These are phyloP conservation scores for Blastobotrys americana DNA, from an alignment of 805 yeast species.

Conservation along the genomic window DNA sequence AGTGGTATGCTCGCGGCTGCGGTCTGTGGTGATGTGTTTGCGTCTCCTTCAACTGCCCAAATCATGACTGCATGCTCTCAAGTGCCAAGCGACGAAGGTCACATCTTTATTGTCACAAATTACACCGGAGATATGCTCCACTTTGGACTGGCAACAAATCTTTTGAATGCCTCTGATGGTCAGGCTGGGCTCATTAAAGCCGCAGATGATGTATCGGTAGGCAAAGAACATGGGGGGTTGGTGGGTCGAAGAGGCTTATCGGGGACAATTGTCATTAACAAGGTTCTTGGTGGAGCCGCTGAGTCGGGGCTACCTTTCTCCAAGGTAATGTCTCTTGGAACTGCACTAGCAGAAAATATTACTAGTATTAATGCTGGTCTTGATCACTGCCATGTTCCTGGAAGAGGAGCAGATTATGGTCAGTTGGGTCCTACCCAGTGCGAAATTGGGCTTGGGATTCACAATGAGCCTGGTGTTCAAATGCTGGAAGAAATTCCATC, in stretches of 20 bases:
- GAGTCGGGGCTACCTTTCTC: conserved; percentile 37
- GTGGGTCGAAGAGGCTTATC: conserved; percentile 94
- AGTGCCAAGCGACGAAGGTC: conserved; percentile 48
- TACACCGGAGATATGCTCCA: conserved; percentile 91
- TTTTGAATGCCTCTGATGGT: conserved; percentile 66
- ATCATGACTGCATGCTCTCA: conserved; percentile 62
- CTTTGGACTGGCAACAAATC: conserved; percentile 82
- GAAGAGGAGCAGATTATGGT: conserved; percentile 46
- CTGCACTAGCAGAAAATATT: conserved; percentile 74
- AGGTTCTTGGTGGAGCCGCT: conserved; percentile 67
- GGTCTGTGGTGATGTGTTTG: conserved; percentile 81
- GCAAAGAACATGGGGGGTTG: conserved; percentile 78
- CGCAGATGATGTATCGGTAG: conserved; percentile 89
- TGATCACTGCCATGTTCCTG: conserved; percentile 85
- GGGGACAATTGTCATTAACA: conserved; percentile 80
- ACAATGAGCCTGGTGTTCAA: conserved; percentile 81
- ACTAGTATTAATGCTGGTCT: conserved; percentile 70
- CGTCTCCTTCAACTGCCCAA: conserved; percentile 85
- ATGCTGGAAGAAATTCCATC: conserved; percentile 59
- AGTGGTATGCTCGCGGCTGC: conserved; percentile 78
- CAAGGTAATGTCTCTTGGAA: conserved; percentile 71
- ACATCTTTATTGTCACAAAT: conserved; percentile 73
- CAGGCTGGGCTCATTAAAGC: conserved; percentile 64
- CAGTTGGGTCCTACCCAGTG: conserved; percentile 52
- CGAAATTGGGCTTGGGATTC: conserved; percentile 91